Base-by-base conservation (phyloP, 208 protist species). In the Trypanosoma melophagium region DNA sequence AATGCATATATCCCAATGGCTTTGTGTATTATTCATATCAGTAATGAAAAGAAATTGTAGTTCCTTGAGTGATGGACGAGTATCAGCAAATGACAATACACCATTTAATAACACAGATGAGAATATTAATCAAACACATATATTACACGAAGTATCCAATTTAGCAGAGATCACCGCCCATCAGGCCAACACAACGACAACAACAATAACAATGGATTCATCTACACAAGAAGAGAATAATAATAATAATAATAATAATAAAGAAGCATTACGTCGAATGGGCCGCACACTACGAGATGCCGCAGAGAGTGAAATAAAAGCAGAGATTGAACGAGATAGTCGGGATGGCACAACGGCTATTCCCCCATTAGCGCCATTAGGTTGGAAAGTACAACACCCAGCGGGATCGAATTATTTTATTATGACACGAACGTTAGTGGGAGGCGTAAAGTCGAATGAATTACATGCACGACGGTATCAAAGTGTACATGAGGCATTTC, bases 281-380 rank as follows among this genome's bases (percentile, higher is more conserved):
- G 70, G 67, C 52, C 44, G 17, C 5, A 52, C 21, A 3, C 63
- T 94, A 4, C 35, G 52, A 0, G 49, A 35, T 9, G 71, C 74
- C 2, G 73, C 76, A 17, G 49, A 72, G 7, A 49, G n/a, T 0
- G 90, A 95, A 69, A 21, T 93, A 42, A 69, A 72, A 10, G 90
- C 84, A 7, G 86, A 95, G 75, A 80, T 93, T 44, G 70, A 54
- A 53, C 80, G 90, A 1, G 90, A 95, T 66, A 71, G 64, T 55
- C 60, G 58, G 14, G 87, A 93, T 40, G 87, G 90, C 21, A 82
- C 80, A 0, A 58, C 80, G 0, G 90, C 90, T 12, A 72, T 95
- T 28, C 87, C 90, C 1, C 90, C 90, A 45, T 70, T 95, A 3
- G 74, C 87, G 14, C 87, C 90, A 44, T 7, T 24, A 10, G 84